Percentiles rank a stretch among this genome's conserved stretches.
Evolutionary conservation across 129 eudicot genomes (phyloP).

Genomic region (carrot (Daucus carota)): DH1_v3.0 NC_030388.2:25982501-25983000

Average conservation of each 20-base stretch:
- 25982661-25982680: not conserved
- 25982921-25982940: not conserved
- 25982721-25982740: not conserved
- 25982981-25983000: not conserved
- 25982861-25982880: conserved; percentile 73
- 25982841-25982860: conserved; percentile 59
- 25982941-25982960: not conserved
- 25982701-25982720: not conserved
- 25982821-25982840: conserved; percentile 65
- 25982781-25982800: conserved; percentile 50
- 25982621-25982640: conserved; percentile 68
- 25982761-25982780: conserved; percentile 51
- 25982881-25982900: conserved; percentile 63
- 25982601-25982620: conserved; percentile 94
- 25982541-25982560: conserved; percentile 11
- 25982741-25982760: not conserved
- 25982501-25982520: conserved; percentile 7
- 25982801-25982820: conserved; percentile 58
- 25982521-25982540: conserved; percentile 21
- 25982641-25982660: not conserved
- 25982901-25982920: conserved; percentile 56
- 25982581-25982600: conserved; percentile 78
- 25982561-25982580: conserved; percentile 23
- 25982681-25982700: not conserved
- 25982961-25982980: not conserved